These are phyloP conservation scores for Colletotrichum sojae DNA, from an alignment of 2,329 filamentous ascomycete species.

Conservation along the genomic window DNA sequence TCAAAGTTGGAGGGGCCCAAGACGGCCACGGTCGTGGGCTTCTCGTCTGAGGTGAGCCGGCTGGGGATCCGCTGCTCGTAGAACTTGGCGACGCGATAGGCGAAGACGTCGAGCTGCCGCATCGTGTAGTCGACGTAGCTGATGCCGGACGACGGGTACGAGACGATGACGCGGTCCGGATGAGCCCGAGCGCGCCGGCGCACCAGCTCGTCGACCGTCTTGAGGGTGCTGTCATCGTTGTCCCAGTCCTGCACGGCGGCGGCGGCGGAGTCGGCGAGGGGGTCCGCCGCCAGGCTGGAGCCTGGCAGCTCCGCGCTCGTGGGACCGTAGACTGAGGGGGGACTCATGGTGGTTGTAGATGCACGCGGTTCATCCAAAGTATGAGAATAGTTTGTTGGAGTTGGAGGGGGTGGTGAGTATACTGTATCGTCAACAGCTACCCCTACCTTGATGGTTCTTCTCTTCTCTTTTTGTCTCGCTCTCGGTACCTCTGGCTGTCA, in stretches of 20 bases:
- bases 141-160: constrained; percentile 59
- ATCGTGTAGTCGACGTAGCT: constrained; percentile 63
- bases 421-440: constrained; percentile 22
- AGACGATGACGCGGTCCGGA: constrained; percentile 53
- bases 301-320: constrained; percentile 32
- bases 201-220: constrained; percentile 46
- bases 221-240: constrained; percentile 43
- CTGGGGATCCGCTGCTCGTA: constrained; percentile 45
- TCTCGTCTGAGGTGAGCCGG: constrained; percentile 44
- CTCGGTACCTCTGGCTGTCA: too few relatives aligned
- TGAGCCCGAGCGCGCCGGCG: constrained; percentile 46
- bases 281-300: constrained; percentile 25
- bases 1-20: constrained; percentile 68
- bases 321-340: constrained; percentile 40
- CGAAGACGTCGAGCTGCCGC: constrained; percentile 59
- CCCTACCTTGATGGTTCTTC: background rate
- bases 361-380: constrained; percentile 28
- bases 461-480: too few relatives aligned
- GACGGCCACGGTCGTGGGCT: constrained; percentile 59
- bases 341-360: constrained; percentile 31
- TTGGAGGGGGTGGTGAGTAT: background rate
- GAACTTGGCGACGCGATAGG: constrained; percentile 46
- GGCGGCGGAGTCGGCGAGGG: background rate
- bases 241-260: constrained; percentile 2
- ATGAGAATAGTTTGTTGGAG: too few relatives aligned